Evolutionary conservation across 257 asterid genomes (phyloP).

Genomic region (Gardenia jasminoides): DNA sequence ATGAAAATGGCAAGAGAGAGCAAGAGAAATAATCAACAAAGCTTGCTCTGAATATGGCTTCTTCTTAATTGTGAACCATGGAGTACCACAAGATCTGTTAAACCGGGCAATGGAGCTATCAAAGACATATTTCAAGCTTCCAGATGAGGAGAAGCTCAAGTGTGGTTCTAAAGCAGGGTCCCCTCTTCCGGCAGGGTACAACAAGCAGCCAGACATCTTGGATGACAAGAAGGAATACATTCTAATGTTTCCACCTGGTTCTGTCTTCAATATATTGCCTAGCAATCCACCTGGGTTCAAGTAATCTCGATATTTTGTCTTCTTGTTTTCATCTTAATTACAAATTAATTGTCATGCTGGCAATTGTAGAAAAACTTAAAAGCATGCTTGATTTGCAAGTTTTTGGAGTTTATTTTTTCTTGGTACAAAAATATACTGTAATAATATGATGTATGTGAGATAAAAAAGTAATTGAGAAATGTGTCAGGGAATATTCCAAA

Average conservation of each 20-base stretch:
- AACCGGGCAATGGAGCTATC: constrained; percentile 40
- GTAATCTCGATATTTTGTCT: too few species aligned
- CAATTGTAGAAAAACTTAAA: too few species aligned
- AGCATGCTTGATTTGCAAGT: too few species aligned
- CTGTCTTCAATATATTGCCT: constrained; percentile 30
- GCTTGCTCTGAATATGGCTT: constrained; percentile 51
- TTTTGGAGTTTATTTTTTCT: too few species aligned
- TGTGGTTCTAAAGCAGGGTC: constrained; percentile 24
- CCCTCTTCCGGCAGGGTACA: constrained; percentile 55
- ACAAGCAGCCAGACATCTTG: constrained; percentile 39
- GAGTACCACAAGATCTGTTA: constrained; percentile 43
- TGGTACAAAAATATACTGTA: too few species aligned
- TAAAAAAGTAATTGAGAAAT: too few species aligned
- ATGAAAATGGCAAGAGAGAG: constrained; percentile 31
- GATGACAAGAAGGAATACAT: constrained; percentile 51
- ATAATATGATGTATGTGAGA: too few species aligned
- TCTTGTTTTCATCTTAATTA: too few species aligned
- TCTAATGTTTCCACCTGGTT: constrained; percentile 46
- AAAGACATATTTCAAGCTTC: constrained; percentile 29
- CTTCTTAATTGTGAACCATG: constrained; percentile 46
- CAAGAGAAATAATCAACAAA: constrained; percentile 27
- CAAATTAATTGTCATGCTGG: too few species aligned
- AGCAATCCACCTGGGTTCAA: constrained; percentile 31
- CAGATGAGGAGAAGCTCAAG: constrained; percentile 44
- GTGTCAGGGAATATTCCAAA: too few species aligned